These are phyloP conservation scores for Colletotrichum liriopes DNA, from an alignment of 2,329 filamentous ascomycete species.

Conservation along the genomic window DNA sequence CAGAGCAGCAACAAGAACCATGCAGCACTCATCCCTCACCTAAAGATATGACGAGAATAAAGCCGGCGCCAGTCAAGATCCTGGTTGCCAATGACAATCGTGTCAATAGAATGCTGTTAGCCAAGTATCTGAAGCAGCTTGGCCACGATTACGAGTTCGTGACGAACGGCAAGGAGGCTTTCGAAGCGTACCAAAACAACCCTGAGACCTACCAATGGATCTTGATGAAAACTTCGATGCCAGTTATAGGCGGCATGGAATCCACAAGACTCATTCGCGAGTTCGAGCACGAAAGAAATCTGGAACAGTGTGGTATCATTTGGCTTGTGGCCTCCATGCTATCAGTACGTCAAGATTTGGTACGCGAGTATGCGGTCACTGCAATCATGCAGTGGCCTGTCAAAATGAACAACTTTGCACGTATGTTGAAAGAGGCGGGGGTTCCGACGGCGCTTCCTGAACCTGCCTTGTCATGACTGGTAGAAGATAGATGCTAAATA, in stretches of 20 bases:
- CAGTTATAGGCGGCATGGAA: constrained; percentile 58
- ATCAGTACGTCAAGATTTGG: background rate
- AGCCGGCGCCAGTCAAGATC: background rate
- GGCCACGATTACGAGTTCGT: constrained; percentile 49
- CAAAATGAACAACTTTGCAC: background rate
- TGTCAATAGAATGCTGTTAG: background rate
- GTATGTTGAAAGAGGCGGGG: background rate
- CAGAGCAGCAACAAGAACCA: too few species aligned
- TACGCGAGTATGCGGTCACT: background rate
- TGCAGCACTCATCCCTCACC: too few species aligned
- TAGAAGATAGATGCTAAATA: background rate
- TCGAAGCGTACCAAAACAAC: constrained; percentile 48
- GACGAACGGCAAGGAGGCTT: constrained; percentile 53
- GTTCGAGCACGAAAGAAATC: constrained; percentile 56
- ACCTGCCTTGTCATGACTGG: background rate
- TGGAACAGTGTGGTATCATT: constrained; percentile 57
- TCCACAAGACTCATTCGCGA: constrained; percentile 58
- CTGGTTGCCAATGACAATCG: background rate
- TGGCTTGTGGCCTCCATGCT: background rate
- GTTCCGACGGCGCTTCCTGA: background rate
- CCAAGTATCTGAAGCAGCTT: constrained; percentile 46
- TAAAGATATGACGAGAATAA: background rate
- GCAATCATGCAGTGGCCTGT: background rate
- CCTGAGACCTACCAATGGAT: constrained; percentile 49
- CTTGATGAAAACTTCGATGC: constrained; percentile 61